Base-by-base conservation (phyloP, 768 basidiomycete species). In the Pisolithus orientalis region DNA sequence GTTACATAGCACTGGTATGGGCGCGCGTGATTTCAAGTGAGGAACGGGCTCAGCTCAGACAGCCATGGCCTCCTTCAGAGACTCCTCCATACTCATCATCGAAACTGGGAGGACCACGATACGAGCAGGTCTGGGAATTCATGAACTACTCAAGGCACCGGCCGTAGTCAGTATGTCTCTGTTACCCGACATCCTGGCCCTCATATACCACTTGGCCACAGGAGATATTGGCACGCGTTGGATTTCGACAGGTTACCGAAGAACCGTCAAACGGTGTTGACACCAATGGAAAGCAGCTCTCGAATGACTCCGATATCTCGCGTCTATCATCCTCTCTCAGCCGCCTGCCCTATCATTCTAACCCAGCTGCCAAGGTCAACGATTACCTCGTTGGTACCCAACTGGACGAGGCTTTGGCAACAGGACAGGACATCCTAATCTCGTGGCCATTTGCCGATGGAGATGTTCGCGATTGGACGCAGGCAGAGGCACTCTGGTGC, bases 401-500 rank as follows among this genome's bases (percentile, higher is more conserved):
- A 51, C 76, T 94, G 1, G 90, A 94, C 59, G 88, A 92, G 55
- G 90, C 90, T 2, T 70, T 90, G 9, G 79, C 79, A 2, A 77
- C 80, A 3, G 87, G 83, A 4, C 84, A 90, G 52, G 87, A 91
- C 47, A 64, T 94, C 16, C 69, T 78, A 6, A 66, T 92, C 9
- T 90, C 82, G 29, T 91, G 88, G 87, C 93, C 94, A 2, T 89
- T 94, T 61, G 78, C 80, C 43, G 79, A 86, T 27, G 85, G 82
- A 3, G 78, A 81, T 59, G 72, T 94, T 52, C 75, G 70, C 14
- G 87, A 94, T 63, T 95, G 85, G 83, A 77, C 73, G 17, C 90
- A 91, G 57, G 87, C 90, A 16, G 93, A 95, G 65, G 94, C 91
- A 0, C 74, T 96, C 48, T 92, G 92, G 93, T 93, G 64, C 47